These are phyloP conservation scores for Phlyctochytrium bullatum DNA, from an alignment of 192 early-diverging fungal genomes.

Conservation along the genomic window DNA sequence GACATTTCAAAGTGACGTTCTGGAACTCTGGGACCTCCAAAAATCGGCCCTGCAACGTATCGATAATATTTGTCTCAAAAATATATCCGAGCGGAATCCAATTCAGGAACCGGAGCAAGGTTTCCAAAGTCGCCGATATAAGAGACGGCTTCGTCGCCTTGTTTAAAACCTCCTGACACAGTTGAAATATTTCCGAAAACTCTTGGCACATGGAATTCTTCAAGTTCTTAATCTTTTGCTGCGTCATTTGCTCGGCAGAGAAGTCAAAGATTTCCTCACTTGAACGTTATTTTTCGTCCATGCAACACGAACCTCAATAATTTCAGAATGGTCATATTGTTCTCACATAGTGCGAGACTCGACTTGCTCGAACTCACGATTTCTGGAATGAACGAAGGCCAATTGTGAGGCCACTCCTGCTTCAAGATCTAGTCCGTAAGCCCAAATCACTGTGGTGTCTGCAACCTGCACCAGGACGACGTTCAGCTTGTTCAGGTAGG, in stretches of 20 bases:
- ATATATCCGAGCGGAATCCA: constrained; percentile 99
- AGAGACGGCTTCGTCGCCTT: constrained; percentile 86
- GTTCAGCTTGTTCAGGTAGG: constrained; percentile 91
- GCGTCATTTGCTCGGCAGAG: constrained; percentile 98
- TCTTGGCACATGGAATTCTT: constrained; percentile 95
- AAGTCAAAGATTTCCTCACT: constrained; percentile 99
- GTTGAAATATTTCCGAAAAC: constrained; percentile 91
- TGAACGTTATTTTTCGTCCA: background rate
- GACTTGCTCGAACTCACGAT: constrained; percentile 92
- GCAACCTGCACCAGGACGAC: constrained; percentile 92
- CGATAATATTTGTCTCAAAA: constrained; percentile 92
- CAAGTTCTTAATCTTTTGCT: constrained; percentile 87
- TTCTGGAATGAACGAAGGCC: constrained; percentile 98
- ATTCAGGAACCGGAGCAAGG: constrained; percentile 91
- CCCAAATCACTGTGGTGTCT: background rate
- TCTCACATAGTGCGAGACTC: constrained; percentile 92
- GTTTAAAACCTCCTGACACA: constrained; percentile 92
- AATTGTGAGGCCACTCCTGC: constrained; percentile 99
- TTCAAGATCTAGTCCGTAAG: constrained; percentile 88
- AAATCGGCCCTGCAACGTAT: constrained; percentile 79
- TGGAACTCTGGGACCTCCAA: constrained; percentile 82
- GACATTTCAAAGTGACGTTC: constrained; percentile 92
- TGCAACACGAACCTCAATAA: constrained; percentile 71
- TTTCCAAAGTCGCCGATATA: constrained; percentile 89
- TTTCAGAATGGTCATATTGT: constrained; percentile 99